Evolutionary conservation across 345 rosid species (phyloP).

Genomic region (Gossypium longicalyx): DNA sequence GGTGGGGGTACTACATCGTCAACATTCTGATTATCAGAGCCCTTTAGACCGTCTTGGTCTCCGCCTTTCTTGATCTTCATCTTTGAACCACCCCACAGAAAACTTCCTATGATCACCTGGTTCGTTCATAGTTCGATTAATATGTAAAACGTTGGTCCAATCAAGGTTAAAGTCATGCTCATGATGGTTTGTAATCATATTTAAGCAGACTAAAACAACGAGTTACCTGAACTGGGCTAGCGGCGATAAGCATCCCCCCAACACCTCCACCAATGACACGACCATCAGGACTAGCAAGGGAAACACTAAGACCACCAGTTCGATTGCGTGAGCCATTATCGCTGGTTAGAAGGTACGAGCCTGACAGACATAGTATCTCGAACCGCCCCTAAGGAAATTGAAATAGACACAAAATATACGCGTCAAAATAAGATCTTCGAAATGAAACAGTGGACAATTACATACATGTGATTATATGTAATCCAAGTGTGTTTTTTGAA

Average conservation of each 20-base stretch:
- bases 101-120: conserved; percentile 91
- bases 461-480: neutral
- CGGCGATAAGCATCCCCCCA: conserved; percentile 88
- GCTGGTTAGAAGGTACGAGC: conserved; percentile 49
- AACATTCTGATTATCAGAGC: conserved; percentile 34
- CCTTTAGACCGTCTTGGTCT: conserved; percentile 36
- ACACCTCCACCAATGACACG: conserved; percentile 93
- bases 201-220: neutral
- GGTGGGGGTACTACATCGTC: conserved; percentile 34
- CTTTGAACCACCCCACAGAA: conserved; percentile 74
- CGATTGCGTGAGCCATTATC: conserved; percentile 43
- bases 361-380: conserved; percentile 80
- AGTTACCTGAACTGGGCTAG: conserved; percentile 79
- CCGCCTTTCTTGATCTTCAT: conserved; percentile 62
- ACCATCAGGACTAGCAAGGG: conserved; percentile 92
- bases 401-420: neutral
- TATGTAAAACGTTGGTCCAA: neutral
- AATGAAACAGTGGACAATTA: neutral
- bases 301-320: conserved; percentile 72
- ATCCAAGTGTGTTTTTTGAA: neutral
- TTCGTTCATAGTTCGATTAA: conserved; percentile 7
- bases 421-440: neutral
- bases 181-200: neutral
- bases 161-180: neutral
- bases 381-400: conserved; percentile 65